These are phyloP conservation scores for Pisolithus tinctorius DNA, from an alignment of 768 basidiomycete genomes.

Conservation along the genomic window DNA sequence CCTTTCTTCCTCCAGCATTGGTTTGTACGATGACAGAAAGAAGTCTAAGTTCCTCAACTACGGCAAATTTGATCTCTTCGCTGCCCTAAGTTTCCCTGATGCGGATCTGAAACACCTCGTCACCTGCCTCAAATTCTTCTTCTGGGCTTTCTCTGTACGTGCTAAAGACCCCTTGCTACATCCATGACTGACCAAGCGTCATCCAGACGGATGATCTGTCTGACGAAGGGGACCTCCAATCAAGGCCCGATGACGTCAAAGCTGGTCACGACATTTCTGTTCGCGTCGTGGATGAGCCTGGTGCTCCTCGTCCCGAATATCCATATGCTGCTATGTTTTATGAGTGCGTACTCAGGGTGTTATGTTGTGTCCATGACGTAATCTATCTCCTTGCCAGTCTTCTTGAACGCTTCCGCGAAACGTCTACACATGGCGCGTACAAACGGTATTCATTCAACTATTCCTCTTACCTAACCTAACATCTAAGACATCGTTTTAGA, in stretches of 20 bases:
- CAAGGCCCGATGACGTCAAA: constrained; percentile 28
- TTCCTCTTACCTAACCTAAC: background rate
- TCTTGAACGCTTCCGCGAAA: constrained; percentile 28
- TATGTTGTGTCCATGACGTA: constrained; percentile 5
- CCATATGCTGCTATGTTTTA: constrained; percentile 35
- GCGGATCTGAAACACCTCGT: constrained; percentile 29
- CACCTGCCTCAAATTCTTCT: constrained; percentile 32
- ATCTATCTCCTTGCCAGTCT: constrained; percentile 16
- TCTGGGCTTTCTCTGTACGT: constrained; percentile 33
- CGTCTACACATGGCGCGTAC: constrained; percentile 31
- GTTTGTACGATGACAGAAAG: constrained; percentile 30
- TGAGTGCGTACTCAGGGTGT: constrained; percentile 22
- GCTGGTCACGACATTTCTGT: constrained; percentile 29
- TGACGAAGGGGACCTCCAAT: constrained; percentile 30
- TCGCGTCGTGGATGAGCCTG: constrained; percentile 21
- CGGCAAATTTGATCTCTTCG: constrained; percentile 33
- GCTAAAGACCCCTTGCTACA: background rate
- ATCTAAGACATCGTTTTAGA: constrained; percentile 12
- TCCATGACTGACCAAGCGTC: constrained; percentile 2
- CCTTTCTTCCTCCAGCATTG: constrained; percentile 13
- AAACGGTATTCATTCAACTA: constrained; percentile 17
- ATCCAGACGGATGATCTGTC: constrained; percentile 31
- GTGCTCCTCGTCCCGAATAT: constrained; percentile 23
- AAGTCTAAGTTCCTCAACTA: constrained; percentile 30
- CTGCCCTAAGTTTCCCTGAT: constrained; percentile 33